phyloP scores from a whole-genome alignment of 1,139 yeast genomes.

The Torulaspora pretoriensis region DNA sequence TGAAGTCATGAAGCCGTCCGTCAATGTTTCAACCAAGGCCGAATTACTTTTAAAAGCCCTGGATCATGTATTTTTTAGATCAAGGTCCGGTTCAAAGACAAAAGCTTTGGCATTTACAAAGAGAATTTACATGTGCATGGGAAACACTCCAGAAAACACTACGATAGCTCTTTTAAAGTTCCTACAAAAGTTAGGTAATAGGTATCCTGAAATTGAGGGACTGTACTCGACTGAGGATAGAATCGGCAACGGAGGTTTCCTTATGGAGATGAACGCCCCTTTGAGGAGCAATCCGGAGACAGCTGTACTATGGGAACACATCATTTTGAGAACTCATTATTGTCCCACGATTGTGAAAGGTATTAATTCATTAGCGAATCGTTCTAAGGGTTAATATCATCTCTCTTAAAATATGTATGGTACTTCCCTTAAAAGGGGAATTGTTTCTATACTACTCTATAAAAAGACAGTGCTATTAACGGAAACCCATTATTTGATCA shows the following conservation, averaged over 20 bases:
- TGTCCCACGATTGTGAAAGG: slow-evolving; percentile 69
- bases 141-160: slow-evolving; percentile 86
- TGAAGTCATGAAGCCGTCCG: slow-evolving; percentile 55
- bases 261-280: slow-evolving; percentile 60
- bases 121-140: slow-evolving; percentile 58
- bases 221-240: slow-evolving; percentile 86
- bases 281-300: slow-evolving; percentile 82
- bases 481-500: neutral
- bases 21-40: slow-evolving; percentile 83
- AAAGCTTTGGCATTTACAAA: slow-evolving; percentile 84
- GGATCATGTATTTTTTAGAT: slow-evolving; percentile 76
- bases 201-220: slow-evolving; percentile 66
- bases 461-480: neutral
- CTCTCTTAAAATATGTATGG: neutral
- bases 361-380: slow-evolving; percentile 41
- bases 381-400: slow-evolving; percentile 31
- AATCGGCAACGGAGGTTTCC: slow-evolving; percentile 70
- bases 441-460: neutral
- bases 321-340: slow-evolving; percentile 73
- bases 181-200: slow-evolving; percentile 66
- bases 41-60: slow-evolving; percentile 75
- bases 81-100: slow-evolving; percentile 63
- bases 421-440: no score
- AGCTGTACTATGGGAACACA: slow-evolving; percentile 86
- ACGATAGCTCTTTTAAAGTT: slow-evolving; percentile 72